Conservation (phyloP, 805 yeast species). For the Zygotorulaspora sp. region DNA sequence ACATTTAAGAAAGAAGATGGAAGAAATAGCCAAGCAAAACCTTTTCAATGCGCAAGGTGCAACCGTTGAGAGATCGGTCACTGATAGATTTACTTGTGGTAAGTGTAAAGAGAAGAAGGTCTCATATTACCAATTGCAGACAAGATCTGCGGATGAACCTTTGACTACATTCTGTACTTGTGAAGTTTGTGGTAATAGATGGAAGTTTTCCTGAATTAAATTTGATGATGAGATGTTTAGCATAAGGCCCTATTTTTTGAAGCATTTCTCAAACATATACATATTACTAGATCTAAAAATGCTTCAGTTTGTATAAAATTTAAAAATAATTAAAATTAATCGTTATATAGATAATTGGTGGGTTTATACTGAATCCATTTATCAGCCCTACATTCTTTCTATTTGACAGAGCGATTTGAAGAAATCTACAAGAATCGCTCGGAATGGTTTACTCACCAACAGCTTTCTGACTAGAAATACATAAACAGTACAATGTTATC, state of each 20-base stretch:
- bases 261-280: not conserved
- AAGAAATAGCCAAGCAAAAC: slow-evolving; percentile 80
- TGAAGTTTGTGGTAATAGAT: slow-evolving; percentile 94
- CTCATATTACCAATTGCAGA: slow-evolving; percentile 95
- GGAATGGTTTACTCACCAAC: not conserved
- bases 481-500: not conserved
- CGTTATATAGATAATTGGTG: too few species aligned
- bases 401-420: not conserved
- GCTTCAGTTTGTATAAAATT: slow-evolving; percentile 2
- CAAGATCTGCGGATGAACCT: slow-evolving; percentile 98
- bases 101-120: slow-evolving; percentile 97
- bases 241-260: not conserved
- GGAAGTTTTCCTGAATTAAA: slow-evolving; percentile 79
- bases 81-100: slow-evolving; percentile 95
- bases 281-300: not conserved
- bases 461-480: not conserved
- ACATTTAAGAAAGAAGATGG: slow-evolving; percentile 77
- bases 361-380: too few species aligned
- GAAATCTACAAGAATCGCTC: not conserved
- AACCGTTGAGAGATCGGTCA: slow-evolving; percentile 88
- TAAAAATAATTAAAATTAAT: too few species aligned
- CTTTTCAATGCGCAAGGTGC: slow-evolving; percentile 97
- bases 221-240: not conserved
- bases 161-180: slow-evolving; percentile 97
- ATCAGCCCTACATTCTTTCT: not conserved